Base-by-base conservation (phyloP, 148 eudicot species). In the Euryodendron excelsum region DNA sequence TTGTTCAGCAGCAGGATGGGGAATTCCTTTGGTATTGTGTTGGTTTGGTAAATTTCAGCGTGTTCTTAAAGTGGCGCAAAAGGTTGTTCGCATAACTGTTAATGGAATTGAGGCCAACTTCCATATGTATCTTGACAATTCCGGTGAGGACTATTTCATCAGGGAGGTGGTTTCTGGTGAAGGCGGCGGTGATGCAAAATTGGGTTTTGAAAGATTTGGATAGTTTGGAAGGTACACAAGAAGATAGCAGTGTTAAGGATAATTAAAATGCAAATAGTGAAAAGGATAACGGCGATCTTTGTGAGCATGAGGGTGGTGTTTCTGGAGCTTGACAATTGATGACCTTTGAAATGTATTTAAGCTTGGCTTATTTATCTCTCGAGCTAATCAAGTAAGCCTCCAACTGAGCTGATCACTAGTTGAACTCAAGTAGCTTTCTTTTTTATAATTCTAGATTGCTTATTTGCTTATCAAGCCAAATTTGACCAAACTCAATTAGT, bases 21-120 rank as follows among this genome's bases (percentile, higher is more conserved):
- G 89, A 92, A 6, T 96, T 86, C 74, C 99, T 98, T 79, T 96
- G 99, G 99, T 96, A 96, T n/a, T 77, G 99, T 93, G 28, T n/a
- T 89, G 97, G 53, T 96, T 96, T 75, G 99, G 99, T 72, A 96
- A 96, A 76, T 93, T 96, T 85, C 99, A 93, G 84, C 98, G 99
- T 68, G 99, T 96, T 74, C 82, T 96, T 31, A 96, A 96, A 85
- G 97, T 98, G 69, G 87, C 97, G 0, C 98, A 96, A 76, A 96
- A 96, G 71, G 67, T 91, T 27, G 99, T 96, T n/a, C 80, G 86
- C 0, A 90, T 96, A 33, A 88, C 87, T 60, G 99, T 96, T 53
- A 93, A 96, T 80, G 99, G 97, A 18, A 83, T 85, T 70, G 98
- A 93, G 77, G 91, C 99, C 50, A 75, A 92, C 81, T 96, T 96